Conservation (phyloP, 2,329 filamentous ascomycete genomes). For the Diaporthe ilicicola region DNA sequence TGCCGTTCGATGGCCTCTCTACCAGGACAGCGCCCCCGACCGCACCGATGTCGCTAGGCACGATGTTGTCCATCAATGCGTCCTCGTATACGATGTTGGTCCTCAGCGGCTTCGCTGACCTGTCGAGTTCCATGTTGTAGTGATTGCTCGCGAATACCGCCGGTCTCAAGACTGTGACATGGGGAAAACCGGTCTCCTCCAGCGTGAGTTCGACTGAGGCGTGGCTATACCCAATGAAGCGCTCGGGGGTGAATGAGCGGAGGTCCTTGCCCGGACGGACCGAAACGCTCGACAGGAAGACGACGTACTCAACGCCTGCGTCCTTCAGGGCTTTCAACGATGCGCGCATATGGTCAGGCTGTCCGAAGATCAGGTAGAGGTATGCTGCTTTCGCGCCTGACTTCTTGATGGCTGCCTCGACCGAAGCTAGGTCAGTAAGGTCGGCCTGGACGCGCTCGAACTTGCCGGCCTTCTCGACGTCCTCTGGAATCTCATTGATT, state of each 20-base stretch:
- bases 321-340: constrained; percentile 52
- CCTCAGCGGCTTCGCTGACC: constrained; percentile 36
- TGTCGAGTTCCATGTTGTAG: constrained; percentile 28
- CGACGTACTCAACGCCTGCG: constrained; percentile 53
- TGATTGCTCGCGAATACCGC: constrained; percentile 55
- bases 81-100: constrained; percentile 41
- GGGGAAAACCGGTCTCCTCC: constrained; percentile 48
- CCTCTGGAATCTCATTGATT: constrained; percentile 41
- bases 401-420: constrained; percentile 49
- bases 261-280: constrained; percentile 41
- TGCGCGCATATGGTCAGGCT: constrained; percentile 49
- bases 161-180: constrained; percentile 50
- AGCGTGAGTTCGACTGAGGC: constrained; percentile 54
- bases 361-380: constrained; percentile 50
- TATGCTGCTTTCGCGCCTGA: constrained; percentile 57
- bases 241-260: constrained; percentile 37
- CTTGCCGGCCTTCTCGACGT: constrained; percentile 28
- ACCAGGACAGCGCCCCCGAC: constrained; percentile 51
- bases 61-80: constrained; percentile 50
- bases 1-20: constrained; percentile 39
- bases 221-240: constrained; percentile 51
- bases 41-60: constrained; percentile 53
- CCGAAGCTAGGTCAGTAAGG: constrained; percentile 49
- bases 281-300: constrained; percentile 51
- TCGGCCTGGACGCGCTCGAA: constrained; percentile 47